Evolutionary conservation across 805 yeast genomes (phyloP).

Genomic region (Ogataea pignaliae): DNA sequence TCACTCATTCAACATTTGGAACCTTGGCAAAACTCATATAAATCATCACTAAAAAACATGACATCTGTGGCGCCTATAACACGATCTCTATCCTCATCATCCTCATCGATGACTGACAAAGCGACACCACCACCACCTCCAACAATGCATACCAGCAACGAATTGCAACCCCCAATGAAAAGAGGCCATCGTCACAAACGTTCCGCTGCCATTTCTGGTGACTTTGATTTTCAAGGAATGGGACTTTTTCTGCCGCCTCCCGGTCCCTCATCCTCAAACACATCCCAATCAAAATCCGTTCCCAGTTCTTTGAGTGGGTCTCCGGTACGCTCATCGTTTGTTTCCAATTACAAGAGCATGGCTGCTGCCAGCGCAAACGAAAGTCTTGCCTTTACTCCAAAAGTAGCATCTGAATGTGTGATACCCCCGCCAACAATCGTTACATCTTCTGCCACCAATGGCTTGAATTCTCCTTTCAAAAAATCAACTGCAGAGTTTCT

Average conservation of each 20-base stretch:
- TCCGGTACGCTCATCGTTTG: slow-evolving; percentile 7
- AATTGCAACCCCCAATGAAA: slow-evolving; percentile 29
- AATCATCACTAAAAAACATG: slow-evolving; percentile 1
- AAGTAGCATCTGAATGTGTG: background rate
- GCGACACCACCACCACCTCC: background rate
- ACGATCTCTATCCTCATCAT: slow-evolving; percentile 1
- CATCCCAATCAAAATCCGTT: slow-evolving; percentile 16
- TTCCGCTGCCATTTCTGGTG: slow-evolving; percentile 87
- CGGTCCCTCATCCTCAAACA: slow-evolving; percentile 3
- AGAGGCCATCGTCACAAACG: slow-evolving; percentile 75
- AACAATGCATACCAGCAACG: slow-evolving; percentile 1
- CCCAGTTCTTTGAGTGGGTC: slow-evolving; percentile 21
- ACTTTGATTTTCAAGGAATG: slow-evolving; percentile 49
- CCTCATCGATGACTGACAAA: background rate
- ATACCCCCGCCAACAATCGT: background rate
- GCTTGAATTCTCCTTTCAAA: slow-evolving; percentile 4
- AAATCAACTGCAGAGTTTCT: slow-evolving; percentile 4
- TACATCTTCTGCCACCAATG: background rate
- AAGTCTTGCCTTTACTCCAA: background rate
- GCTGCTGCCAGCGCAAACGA: background rate
- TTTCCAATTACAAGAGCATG: background rate
- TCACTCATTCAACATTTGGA: background rate
- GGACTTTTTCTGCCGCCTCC: slow-evolving; percentile 19
- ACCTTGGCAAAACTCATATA: too few species aligned
- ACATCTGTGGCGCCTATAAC: slow-evolving; percentile 6